A percentile compares a stretch with the other conserved stretches of the same genome.
Conservation (phyloP, 306 rosid genomes). For the Malus asiatica region DNA sequence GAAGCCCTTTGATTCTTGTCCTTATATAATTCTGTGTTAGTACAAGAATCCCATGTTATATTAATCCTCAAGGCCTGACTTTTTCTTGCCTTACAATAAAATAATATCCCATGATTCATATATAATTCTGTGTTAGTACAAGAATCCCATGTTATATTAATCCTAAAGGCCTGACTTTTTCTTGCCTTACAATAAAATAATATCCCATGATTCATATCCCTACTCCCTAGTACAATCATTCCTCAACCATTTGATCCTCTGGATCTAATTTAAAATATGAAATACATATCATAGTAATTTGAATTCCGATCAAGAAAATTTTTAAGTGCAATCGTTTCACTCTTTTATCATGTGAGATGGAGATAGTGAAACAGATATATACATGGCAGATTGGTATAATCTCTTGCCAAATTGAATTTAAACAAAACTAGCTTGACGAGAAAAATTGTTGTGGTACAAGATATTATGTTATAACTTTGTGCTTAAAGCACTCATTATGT, state of each 20-base stretch:
- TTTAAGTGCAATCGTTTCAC: too few relatives aligned
- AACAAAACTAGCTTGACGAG: too few relatives aligned
- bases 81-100: neutral
- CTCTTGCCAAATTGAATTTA: neutral
- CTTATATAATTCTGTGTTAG: neutral
- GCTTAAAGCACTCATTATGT: neutral
- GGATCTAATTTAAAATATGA: constrained; percentile 19
- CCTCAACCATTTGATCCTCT: constrained; percentile 20
- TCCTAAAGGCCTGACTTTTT: neutral
- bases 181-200: neutral
- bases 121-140: neutral
- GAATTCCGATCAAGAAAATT: neutral
- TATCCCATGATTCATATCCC: constrained; percentile 6
- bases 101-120: neutral
- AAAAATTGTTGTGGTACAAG: neutral
- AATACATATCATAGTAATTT: neutral
- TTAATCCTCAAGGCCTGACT: neutral
- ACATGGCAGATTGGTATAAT: too few relatives aligned
- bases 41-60: constrained; percentile 9
- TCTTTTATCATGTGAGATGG: too few relatives aligned
- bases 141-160: constrained; percentile 10
- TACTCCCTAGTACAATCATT: constrained; percentile 17
- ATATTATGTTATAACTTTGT: too few relatives aligned
- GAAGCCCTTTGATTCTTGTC: neutral
- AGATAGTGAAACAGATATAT: neutral